phyloP scores from a whole-genome alignment of 1,284 basidiomycete species.

The Chalciporus sp. region DNA sequence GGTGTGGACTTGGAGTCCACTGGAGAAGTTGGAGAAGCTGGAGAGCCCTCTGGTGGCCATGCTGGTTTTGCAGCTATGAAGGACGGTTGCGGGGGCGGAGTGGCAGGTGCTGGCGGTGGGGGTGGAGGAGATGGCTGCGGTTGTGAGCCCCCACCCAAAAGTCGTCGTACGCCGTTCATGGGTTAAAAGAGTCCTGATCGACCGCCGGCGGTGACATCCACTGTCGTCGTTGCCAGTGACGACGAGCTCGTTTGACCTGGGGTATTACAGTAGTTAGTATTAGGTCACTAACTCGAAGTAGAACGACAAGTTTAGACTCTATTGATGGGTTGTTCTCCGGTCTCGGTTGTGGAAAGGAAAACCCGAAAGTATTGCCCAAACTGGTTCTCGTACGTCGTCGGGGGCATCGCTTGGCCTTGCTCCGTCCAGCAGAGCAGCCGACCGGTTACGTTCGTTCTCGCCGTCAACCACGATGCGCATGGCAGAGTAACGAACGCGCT shows the following conservation, averaged over 20 bases:
- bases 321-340: background rate
- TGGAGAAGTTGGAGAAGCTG: conserved; percentile 25
- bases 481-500: background rate
- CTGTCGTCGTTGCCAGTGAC: conserved; percentile 14
- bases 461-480: conserved; percentile 25
- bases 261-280: background rate
- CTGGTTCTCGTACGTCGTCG: background rate
- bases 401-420: background rate
- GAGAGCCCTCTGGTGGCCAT: conserved; percentile 47
- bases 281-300: background rate
- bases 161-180: conserved; percentile 76
- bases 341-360: conserved; percentile 2
- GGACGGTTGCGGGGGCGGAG: conserved; percentile 16
- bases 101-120: conserved; percentile 23
- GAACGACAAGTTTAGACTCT: background rate
- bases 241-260: background rate
- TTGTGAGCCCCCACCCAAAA: conserved; percentile 50
- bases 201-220: conserved; percentile 25
- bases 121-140: conserved; percentile 18
- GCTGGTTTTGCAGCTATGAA: conserved; percentile 37
- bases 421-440: background rate
- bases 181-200: conserved; percentile 14
- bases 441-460: conserved; percentile 16
- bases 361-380: background rate
- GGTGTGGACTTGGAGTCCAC: conserved; percentile 33